Evolutionary conservation across 352 stramenopile genomes (phyloP).

Genomic region (Aphanomyces euteiches): DNA sequence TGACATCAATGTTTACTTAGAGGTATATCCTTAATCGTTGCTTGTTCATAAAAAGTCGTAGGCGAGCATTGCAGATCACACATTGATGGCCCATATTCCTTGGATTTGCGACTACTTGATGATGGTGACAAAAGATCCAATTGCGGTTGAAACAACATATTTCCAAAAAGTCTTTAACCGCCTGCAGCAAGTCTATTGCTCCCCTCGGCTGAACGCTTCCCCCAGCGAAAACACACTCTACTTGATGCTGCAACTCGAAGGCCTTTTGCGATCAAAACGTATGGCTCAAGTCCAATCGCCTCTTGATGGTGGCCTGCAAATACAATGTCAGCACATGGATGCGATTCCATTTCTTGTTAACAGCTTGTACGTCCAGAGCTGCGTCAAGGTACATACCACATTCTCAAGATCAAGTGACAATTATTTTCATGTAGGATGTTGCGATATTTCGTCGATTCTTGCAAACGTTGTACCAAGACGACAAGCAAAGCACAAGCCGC

Average conservation of each 20-base stretch:
- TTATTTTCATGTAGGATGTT: constrained; percentile 52
- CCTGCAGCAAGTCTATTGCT: constrained; percentile 47
- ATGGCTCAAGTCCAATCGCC: too few species aligned
- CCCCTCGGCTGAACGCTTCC: constrained; percentile 37
- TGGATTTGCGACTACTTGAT: constrained; percentile 63
- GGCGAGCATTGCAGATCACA: constrained; percentile 38
- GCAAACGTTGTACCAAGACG: constrained; percentile 29
- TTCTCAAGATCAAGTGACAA: constrained; percentile 43
- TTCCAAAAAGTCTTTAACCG: constrained; percentile 49
- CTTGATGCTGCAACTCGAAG: constrained; percentile 59
- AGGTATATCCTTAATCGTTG: constrained; percentile 24
- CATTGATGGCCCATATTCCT: constrained; percentile 55
- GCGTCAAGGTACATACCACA: constrained; percentile 34
- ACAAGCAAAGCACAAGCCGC: constrained; percentile 38
- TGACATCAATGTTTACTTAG: constrained; percentile 46
- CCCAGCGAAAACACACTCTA: constrained; percentile 54
- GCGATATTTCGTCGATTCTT: constrained; percentile 33
- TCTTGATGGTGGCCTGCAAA: neutral
- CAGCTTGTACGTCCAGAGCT: constrained; percentile 62
- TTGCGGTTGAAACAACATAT: constrained; percentile 49
- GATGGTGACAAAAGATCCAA: constrained; percentile 52
- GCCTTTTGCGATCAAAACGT: constrained; percentile 24
- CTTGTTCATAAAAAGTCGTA: neutral
- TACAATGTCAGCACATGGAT: constrained; percentile 36
- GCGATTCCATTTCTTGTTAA: constrained; percentile 59